These are phyloP conservation scores for Phytophthora nicotianae DNA, from an alignment of 352 stramenopile species.

Conservation along the genomic window DNA sequence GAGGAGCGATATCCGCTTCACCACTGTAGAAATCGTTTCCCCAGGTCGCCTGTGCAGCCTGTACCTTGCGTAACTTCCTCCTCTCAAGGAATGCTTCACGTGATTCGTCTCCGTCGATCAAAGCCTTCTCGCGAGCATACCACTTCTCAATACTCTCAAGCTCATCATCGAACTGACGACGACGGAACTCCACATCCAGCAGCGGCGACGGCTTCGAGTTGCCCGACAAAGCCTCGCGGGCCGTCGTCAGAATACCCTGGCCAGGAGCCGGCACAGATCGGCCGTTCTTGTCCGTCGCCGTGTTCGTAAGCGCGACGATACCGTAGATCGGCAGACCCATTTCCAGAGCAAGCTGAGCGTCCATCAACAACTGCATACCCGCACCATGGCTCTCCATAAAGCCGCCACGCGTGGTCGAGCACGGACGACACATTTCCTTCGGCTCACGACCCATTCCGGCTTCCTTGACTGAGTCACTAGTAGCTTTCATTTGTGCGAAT, in stretches of 20 bases:
- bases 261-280: conserved; percentile 84
- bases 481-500: conserved; percentile 92
- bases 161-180: conserved; percentile 77
- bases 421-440: conserved; percentile 86
- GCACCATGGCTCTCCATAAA: conserved; percentile 92
- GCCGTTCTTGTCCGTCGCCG: conserved; percentile 89
- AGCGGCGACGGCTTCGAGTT: conserved; percentile 52
- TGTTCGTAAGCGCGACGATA: conserved; percentile 85
- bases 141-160: conserved; percentile 74
- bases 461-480: conserved; percentile 86
- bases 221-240: conserved; percentile 49
- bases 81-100: conserved; percentile 60
- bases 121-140: conserved; percentile 64
- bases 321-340: conserved; percentile 90
- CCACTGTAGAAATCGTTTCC: conserved; percentile 69
- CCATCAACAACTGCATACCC: conserved; percentile 90
- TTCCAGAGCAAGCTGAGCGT: conserved; percentile 85
- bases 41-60: conserved; percentile 72
- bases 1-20: conserved; percentile 70
- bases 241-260: conserved; percentile 87
- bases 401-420: conserved; percentile 75
- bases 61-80: conserved; percentile 73
- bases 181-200: conserved; percentile 75
- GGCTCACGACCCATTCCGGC: conserved; percentile 75
- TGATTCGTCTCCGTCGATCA: conserved; percentile 44